Conservation (phyloP, 1,139 yeast species). For the Dujonia santamariae region DNA sequence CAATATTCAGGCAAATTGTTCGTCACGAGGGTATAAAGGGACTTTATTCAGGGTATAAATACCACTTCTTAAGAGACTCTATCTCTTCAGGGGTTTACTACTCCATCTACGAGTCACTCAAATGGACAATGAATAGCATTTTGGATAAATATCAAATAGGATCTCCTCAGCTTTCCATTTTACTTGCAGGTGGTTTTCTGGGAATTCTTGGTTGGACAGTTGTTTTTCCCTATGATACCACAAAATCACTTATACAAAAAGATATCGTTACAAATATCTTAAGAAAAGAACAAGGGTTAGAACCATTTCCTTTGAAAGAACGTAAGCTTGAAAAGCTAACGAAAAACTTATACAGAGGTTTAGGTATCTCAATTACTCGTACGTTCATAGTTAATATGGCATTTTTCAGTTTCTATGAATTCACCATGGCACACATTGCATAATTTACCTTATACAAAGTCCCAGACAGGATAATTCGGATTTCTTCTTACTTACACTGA, state of each 20-base stretch:
- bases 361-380: conserved; percentile 70
- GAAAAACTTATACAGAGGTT: conserved; percentile 65
- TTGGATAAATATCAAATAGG: conserved; percentile 17
- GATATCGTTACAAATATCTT: conserved; percentile 69
- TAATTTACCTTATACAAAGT: too few species aligned
- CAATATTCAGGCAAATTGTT: conserved; percentile 50
- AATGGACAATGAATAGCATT: conserved; percentile 40
- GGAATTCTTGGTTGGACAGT: conserved; percentile 73
- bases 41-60: conserved; percentile 69
- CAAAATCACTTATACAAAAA: conserved; percentile 70
- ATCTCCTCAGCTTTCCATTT: conserved; percentile 31
- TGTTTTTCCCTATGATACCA: conserved; percentile 78
- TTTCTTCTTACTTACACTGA: too few species aligned
- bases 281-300: conserved; percentile 44
- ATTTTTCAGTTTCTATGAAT: conserved; percentile 72
- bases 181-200: conserved; percentile 74
- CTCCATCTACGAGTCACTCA: conserved; percentile 70
- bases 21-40: conserved; percentile 59
- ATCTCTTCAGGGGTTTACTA: conserved; percentile 73
- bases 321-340: conserved; percentile 35
- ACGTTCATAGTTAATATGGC: conserved; percentile 73
- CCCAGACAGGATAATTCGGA: too few species aligned
- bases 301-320: conserved; percentile 27
- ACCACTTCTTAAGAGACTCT: conserved; percentile 66
- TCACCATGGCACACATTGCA: conserved; percentile 52